Percentiles rank a stretch among this genome's conserved stretches.
phyloP scores from a whole-genome alignment of 2,329 filamentous ascomycete species.

The Pseudopithomyces chartarum region DNA sequence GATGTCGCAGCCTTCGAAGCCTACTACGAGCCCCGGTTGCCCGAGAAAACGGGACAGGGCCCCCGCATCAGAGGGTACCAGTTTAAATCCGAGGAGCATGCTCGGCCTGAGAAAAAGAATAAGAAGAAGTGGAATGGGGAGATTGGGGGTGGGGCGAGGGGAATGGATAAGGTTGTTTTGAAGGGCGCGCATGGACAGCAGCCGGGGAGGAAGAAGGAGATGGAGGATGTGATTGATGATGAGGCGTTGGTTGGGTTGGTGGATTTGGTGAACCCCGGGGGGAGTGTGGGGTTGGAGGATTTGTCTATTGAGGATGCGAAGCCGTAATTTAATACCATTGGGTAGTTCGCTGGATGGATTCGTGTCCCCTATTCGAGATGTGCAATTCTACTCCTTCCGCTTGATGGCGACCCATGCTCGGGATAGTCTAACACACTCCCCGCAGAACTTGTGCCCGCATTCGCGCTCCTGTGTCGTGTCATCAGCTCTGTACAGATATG shows the following conservation, averaged over 20 bases:
- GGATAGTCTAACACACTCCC: neutral
- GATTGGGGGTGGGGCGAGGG: conserved; percentile 18
- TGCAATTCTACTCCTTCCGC: neutral
- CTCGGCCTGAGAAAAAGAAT: conserved; percentile 37
- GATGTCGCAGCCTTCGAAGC: conserved; percentile 65
- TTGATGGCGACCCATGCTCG: neutral
- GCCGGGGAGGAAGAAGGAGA: conserved; percentile 29
- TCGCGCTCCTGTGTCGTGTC: no score
- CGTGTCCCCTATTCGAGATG: no score
- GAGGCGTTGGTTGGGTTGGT: conserved; percentile 38
- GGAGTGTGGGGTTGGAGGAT: conserved; percentile 19
- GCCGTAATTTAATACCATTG: no score
- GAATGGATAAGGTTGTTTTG: conserved; percentile 28
- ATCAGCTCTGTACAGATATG: no score
- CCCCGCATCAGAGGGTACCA: conserved; percentile 57
- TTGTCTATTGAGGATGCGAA: conserved; percentile 29
- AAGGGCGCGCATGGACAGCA: conserved; percentile 38
- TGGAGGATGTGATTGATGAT: conserved; percentile 38
- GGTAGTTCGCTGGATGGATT: no score
- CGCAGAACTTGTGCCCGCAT: neutral
- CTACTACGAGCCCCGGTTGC: conserved; percentile 72
- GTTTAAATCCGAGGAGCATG: conserved; percentile 37
- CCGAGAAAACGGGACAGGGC: conserved; percentile 74
- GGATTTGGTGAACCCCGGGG: conserved; percentile 19
- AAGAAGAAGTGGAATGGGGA: conserved; percentile 34